Percentiles rank a stretch among this genome's conserved stretches.
These are phyloP conservation scores for Phytophthora idaei DNA, from an alignment of 352 stramenopile species.

Conservation along the genomic window DNA sequence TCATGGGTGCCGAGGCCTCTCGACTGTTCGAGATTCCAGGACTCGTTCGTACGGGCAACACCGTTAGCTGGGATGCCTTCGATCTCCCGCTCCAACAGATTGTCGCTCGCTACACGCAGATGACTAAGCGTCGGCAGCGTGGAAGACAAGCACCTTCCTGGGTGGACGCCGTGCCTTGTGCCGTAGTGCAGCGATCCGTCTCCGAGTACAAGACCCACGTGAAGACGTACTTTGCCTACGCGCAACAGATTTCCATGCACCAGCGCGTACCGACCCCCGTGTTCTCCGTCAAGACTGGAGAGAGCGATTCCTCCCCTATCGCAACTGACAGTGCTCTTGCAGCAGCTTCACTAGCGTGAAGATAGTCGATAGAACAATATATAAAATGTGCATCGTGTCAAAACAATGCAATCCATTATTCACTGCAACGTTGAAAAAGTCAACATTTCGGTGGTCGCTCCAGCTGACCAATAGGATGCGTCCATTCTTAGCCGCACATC, in stretches of 20 bases:
- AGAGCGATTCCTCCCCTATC: constrained; percentile 16
- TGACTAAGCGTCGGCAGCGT: constrained; percentile 38
- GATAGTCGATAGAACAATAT: constrained; percentile 8
- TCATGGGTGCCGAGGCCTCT: constrained; percentile 68
- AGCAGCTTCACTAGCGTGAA: constrained; percentile 36
- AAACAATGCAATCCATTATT: constrained; percentile 12
- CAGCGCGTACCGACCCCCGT: constrained; percentile 64
- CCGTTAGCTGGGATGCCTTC: constrained; percentile 64
- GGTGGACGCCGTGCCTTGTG: constrained; percentile 49
- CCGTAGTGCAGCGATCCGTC: constrained; percentile 54
- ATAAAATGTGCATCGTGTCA: constrained; percentile 14
- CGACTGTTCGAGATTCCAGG: constrained; percentile 77
- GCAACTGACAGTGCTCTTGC: constrained; percentile 11
- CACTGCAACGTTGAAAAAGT: background rate
- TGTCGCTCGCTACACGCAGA: constrained; percentile 53
- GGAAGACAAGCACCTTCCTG: constrained; percentile 35
- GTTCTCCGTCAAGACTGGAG: constrained; percentile 54
- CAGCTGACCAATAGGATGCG: constrained; percentile 11
- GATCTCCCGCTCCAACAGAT: constrained; percentile 64
- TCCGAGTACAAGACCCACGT: constrained; percentile 74
- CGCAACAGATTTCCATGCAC: constrained; percentile 66
- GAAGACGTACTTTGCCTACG: constrained; percentile 68
- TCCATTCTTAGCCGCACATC: constrained; percentile 13
- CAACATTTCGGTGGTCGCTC: constrained; percentile 24
- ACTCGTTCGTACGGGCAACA: constrained; percentile 46